These are phyloP conservation scores for Allomyces macrogynus DNA, from an alignment of 192 early-diverging fungal species.

Conservation along the genomic window DNA sequence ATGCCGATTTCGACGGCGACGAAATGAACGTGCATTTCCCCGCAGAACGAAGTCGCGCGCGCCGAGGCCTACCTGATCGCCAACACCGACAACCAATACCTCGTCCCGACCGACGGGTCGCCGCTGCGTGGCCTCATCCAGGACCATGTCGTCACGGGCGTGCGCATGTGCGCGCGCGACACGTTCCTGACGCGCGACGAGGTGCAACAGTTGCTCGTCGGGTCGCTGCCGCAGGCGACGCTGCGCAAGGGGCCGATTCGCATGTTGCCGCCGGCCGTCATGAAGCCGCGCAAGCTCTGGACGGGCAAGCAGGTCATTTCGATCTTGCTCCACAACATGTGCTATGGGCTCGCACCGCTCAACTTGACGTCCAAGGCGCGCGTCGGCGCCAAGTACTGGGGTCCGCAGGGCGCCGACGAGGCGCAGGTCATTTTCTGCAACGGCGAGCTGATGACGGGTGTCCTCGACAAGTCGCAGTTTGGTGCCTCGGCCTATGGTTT, in stretches of 20 bases:
- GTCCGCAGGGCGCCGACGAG: constrained; percentile 53
- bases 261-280: constrained; percentile 67
- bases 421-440: constrained; percentile 66
- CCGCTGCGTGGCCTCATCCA: constrained; percentile 95
- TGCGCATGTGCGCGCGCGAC: constrained; percentile 74
- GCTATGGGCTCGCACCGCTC: constrained; percentile 44
- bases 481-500: constrained; percentile 80
- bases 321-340: constrained; percentile 83
- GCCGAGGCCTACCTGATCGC: constrained; percentile 93
- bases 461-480: constrained; percentile 94
- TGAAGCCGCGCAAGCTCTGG: constrained; percentile 75
- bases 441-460: constrained; percentile 74
- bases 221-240: constrained; percentile 58
- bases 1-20: constrained; percentile 99
- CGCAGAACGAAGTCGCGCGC: constrained; percentile 90
- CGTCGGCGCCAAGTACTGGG: constrained; percentile 74
- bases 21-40: constrained; percentile 99
- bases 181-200: constrained; percentile 68
- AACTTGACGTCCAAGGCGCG: constrained; percentile 78
- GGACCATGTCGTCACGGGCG: constrained; percentile 95
- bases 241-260: constrained; percentile 49
- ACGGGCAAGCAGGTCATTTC: constrained; percentile 96
- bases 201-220: constrained; percentile 88
- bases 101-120: constrained; percentile 90
- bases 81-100: constrained; percentile 83